phyloP scores from a whole-genome alignment of 257 asterid genomes.

The Scutellaria galericulata region DNA sequence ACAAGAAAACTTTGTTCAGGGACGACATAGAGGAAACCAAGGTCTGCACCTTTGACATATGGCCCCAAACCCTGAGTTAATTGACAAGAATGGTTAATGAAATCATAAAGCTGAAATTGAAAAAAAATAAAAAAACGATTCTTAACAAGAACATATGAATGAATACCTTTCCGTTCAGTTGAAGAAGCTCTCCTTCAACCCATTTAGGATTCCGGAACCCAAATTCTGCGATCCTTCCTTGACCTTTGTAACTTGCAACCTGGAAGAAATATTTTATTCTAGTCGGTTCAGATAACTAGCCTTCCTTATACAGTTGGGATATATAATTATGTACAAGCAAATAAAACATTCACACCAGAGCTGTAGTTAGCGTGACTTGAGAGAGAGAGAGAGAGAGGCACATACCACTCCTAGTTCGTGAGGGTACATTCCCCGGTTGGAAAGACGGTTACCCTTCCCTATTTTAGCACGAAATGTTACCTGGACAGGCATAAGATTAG shows the following conservation, averaged over 20 bases:
- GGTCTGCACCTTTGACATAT: slow-evolving; percentile 86
- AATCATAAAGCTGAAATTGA: not conserved
- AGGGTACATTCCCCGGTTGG: slow-evolving; percentile 79
- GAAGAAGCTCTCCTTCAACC: slow-evolving; percentile 96
- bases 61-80: slow-evolving; percentile 77
- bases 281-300: not conserved
- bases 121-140: not conserved
- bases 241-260: slow-evolving; percentile 89
- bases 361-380: not conserved
- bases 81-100: not conserved
- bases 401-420: slow-evolving; percentile 94
- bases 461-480: slow-evolving; percentile 92
- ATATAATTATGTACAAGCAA: not conserved
- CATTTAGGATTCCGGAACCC: slow-evolving; percentile 87
- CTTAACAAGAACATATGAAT: not conserved
- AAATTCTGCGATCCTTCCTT: slow-evolving; percentile 89
- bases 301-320: not conserved
- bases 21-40: slow-evolving; percentile 83
- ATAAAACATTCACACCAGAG: not conserved
- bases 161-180: slow-evolving; percentile 86
- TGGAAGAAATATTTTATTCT: slow-evolving; percentile 37
- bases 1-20: slow-evolving; percentile 96
- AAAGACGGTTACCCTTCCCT: slow-evolving; percentile 67
- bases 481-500: slow-evolving; percentile 42
- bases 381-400: slow-evolving; percentile 17